phyloP scores from a whole-genome alignment of 108 stramenopile genomes.

The Cyclostephanos invisitatus region DNA sequence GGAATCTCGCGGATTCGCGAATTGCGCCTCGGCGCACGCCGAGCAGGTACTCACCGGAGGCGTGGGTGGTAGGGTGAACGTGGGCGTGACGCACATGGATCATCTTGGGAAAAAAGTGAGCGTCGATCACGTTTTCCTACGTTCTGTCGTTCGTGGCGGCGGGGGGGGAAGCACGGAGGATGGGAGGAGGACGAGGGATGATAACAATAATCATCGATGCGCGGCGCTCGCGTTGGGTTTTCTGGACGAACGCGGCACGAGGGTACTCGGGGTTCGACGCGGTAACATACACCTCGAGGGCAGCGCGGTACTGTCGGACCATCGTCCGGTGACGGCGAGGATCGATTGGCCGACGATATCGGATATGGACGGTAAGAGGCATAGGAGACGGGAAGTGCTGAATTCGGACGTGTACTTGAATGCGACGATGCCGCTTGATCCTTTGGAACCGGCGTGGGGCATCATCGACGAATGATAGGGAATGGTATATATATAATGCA shows the following conservation, averaged over 20 bases:
- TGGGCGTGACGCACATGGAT: conserved; percentile 49
- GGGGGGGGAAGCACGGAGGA: background rate
- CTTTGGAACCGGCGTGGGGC: conserved; percentile 50
- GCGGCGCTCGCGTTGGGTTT: conserved; percentile 44
- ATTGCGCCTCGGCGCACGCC: conserved; percentile 45
- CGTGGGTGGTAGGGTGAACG: conserved; percentile 40
- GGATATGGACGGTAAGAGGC: background rate
- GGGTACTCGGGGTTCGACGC: conserved; percentile 36
- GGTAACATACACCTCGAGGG: conserved; percentile 40
- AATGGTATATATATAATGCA: background rate
- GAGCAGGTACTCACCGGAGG: conserved; percentile 28
- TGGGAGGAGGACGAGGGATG: background rate
- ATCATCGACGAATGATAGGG: conserved; percentile 23
- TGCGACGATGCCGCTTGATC: conserved; percentile 43
- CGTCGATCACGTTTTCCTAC: conserved; percentile 50
- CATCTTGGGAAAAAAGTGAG: conserved; percentile 44
- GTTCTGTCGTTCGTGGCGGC: background rate
- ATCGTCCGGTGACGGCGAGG: conserved; percentile 50
- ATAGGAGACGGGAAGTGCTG: conserved; percentile 21
- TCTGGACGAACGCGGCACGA: conserved; percentile 41
- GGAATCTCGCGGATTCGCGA: conserved; percentile 44
- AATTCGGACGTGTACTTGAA: conserved; percentile 36
- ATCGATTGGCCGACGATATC: conserved; percentile 41
- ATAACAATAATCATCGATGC: background rate
- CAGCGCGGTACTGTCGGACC: conserved; percentile 39